Percentiles rank a stretch among this genome's conserved stretches.
Evolutionary conservation across 495 filamentous ascomycete genomes (phyloP).

Genomic region (Immersiella caudata): DNA sequence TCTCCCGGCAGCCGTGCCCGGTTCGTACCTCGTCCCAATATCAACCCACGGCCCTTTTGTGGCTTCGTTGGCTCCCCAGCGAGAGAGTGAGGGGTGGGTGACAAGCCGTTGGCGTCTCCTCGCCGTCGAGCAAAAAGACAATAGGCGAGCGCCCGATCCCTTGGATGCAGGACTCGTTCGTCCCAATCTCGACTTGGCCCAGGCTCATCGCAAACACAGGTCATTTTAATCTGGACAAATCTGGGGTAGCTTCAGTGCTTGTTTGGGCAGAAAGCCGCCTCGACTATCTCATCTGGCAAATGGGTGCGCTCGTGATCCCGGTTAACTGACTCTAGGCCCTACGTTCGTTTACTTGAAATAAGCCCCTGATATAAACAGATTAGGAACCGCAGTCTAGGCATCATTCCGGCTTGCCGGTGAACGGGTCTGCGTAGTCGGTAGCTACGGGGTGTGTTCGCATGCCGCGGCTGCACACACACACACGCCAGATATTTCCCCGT

Average conservation of each 20-base stretch:
- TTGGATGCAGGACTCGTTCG: conserved; percentile 8
- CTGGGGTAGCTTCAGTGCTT: not conserved
- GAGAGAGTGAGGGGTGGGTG: not conserved
- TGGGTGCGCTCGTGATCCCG: conserved; percentile 13
- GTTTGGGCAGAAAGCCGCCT: not conserved
- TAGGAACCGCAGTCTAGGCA: conserved; percentile 19
- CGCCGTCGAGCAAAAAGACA: not conserved
- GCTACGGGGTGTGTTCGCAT: too few species aligned
- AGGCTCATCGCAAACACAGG: conserved; percentile 6
- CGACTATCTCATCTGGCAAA: too few species aligned
- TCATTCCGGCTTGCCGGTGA: not conserved
- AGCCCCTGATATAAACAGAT: conserved; percentile 18
- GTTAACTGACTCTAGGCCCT: conserved; percentile 15
- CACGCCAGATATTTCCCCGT: not conserved
- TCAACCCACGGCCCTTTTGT: conserved; percentile 10
- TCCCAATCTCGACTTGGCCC: not conserved
- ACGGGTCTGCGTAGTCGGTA: not conserved
- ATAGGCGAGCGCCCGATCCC: conserved; percentile 6
- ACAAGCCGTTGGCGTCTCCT: not conserved
- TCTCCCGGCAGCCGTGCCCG: conserved; percentile 22
- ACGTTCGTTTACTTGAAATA: conserved; percentile 18
- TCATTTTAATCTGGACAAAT: conserved; percentile 6
- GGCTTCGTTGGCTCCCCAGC: conserved; percentile 11
- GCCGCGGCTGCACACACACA: too few species aligned
- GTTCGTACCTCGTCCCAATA: conserved; percentile 18